phyloP scores from a whole-genome alignment of 306 rosid genomes.

The Inga laurina region DNA sequence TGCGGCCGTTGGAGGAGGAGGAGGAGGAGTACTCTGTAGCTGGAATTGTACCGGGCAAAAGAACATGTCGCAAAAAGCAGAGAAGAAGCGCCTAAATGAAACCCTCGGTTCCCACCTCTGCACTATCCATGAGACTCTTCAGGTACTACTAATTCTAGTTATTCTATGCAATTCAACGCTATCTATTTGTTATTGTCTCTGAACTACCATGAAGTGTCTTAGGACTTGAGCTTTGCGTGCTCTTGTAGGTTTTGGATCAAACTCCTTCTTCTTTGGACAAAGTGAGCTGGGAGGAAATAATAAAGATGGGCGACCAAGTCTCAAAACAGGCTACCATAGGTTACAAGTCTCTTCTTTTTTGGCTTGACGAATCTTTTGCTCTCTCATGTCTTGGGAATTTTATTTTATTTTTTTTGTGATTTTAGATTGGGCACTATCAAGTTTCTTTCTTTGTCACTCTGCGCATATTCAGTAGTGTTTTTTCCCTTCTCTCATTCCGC shows the following conservation, averaged over 20 bases:
- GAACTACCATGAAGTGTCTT: background rate
- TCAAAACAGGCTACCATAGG: slow-evolving; percentile 87
- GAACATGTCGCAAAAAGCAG: background rate
- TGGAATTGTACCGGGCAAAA: too few relatives aligned
- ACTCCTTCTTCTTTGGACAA: slow-evolving; percentile 56
- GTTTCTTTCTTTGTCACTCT: background rate
- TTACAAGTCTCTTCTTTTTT: slow-evolving; percentile 10
- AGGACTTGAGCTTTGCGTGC: background rate
- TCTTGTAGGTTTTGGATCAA: slow-evolving; percentile 64
- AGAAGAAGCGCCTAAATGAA: slow-evolving; percentile 14
- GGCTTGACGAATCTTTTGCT: background rate
- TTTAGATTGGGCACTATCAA: background rate
- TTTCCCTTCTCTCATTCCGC: background rate
- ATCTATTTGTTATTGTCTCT: background rate
- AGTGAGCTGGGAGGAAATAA: slow-evolving; percentile 77
- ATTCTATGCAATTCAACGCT: background rate
- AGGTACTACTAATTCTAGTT: background rate
- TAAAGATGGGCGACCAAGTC: slow-evolving; percentile 70
- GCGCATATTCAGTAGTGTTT: background rate
- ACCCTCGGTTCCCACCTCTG: slow-evolving; percentile 10
- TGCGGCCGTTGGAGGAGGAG: background rate
- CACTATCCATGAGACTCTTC: slow-evolving; percentile 17
- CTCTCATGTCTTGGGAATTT: slow-evolving; percentile 3
- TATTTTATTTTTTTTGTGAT: background rate
- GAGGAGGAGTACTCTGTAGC: background rate